Evolutionary conservation across 2,329 filamentous ascomycete genomes (phyloP), one percentile per base, ranked within the genome.

Genomic region (Lachnum nothofagi): DNA sequence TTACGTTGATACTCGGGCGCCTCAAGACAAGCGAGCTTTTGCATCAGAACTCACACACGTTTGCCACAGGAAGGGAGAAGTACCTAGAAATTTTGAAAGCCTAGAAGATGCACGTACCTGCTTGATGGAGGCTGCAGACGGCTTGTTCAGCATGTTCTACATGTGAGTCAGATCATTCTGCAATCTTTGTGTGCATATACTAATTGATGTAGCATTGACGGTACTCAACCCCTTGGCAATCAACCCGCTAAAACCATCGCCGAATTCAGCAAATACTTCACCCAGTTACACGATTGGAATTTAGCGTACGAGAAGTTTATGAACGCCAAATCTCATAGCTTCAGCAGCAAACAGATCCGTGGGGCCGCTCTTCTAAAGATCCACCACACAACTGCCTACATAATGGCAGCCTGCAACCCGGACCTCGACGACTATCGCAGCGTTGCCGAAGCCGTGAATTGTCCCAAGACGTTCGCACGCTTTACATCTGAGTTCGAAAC

Each of bases 361-460:
- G 60, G 61, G 3, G 61, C 62, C 7, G 60, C 60, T 14, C 51
- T 65, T 3, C 54, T 63, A 1, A 63, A 63, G 45, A 53, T 65
- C 6, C 63, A 65, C 42, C 53, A 61, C 31, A 48, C 47, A 10
- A 56, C 53, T 6, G 46, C 48, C 2, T 50, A 49, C 17, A 54
- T 65, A 7, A 63, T 63, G 56, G 52, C 47, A 2, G 46, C 51
- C 7, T 42, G 51, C 9, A 38, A 39, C 3, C 56, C 58, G 1
- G 38, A 42, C 22, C n/a, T 42, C 2, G 35, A 39, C 5, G 55
- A 61, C 35, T 38, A 35, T 17, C 53, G 58, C 10, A 22, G 45
- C 12, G 22, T 62, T 5, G 48, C 34, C 3, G 51, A 54, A 42
- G 46, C 42, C 3, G 38, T 59, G 12, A 56, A 59, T 20, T 48